Base-by-base conservation (phyloP, 1,139 yeast species). In the Schwanniomyces etchellsii region DNA sequence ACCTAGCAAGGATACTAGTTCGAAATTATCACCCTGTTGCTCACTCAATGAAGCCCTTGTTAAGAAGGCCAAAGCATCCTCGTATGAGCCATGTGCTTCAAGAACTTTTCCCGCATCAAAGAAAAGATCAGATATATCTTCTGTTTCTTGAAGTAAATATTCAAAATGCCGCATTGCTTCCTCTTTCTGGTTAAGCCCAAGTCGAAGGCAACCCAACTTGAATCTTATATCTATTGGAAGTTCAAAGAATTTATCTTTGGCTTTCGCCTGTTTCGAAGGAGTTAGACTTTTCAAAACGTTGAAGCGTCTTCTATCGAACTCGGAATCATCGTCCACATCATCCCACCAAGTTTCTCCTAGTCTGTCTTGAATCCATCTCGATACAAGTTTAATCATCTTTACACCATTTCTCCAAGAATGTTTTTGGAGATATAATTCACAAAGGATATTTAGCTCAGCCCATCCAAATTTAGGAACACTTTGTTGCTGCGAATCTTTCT, bases 201-300 rank as follows among this genome's bases (percentile, higher is more conserved):
- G 57, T 35, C 98, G 68, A 26, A 85, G 65, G 16, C 77, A 59
- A 0, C 96, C 94, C 15, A 91, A 52, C 50, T 91, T 84, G 21
- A 78, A 79, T 34, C 97, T 60, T 21, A 93, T 82, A 60, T 89
- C 98, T 33, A 89, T 77, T 0, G 96, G 97, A 18, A 91, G 56
- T 6, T 66, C 55, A 33, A 39, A 52, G 4, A 65, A 57, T 34
- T 70, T 68, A 1, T 54, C 43, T 9, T 46, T 42, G 4, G 60
- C 60, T 2, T 60, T 51, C 28, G 64, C 44, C 4, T 36, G 36
- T 23, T 37, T 28, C 4, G 34, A 36, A 4, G 35, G 16, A 18
- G 39, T 28, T 16, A 49, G 28, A 10, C 36, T 40, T 5, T 41
- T 42, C 3, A 61, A 30, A 3, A 49, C 40, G 16, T 64, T 66